Percentiles rank a stretch among this genome's conserved stretches.
Evolutionary conservation across 1,139 yeast genomes (phyloP).

Genomic region (Candida glucosophila): DNA sequence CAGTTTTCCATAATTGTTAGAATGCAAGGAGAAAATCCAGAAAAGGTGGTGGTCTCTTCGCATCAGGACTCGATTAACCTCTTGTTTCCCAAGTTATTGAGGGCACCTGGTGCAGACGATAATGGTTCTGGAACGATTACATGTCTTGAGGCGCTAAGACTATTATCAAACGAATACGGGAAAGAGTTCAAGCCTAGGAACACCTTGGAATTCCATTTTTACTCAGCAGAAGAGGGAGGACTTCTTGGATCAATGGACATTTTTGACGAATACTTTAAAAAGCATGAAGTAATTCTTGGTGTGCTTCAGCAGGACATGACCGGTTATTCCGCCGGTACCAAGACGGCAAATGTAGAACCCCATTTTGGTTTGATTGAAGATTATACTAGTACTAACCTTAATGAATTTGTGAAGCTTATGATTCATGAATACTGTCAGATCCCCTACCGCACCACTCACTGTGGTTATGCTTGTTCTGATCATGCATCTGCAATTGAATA

Average conservation of each 20-base stretch:
- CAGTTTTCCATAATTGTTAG: slow-evolving; percentile 34
- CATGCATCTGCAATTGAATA: slow-evolving; percentile 78
- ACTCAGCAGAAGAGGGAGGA: slow-evolving; percentile 94
- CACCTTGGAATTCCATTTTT: slow-evolving; percentile 86
- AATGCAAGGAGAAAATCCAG: slow-evolving; percentile 29
- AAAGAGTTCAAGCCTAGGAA: slow-evolving; percentile 50
- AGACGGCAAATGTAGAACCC: slow-evolving; percentile 50
- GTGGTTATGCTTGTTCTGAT: slow-evolving; percentile 94
- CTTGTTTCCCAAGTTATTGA: slow-evolving; percentile 55
- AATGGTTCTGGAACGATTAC: slow-evolving; percentile 88
- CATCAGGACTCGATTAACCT: slow-evolving; percentile 85
- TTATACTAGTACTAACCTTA: slow-evolving; percentile 53
- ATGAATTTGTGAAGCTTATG: slow-evolving; percentile 53
- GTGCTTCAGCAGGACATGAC: slow-evolving; percentile 97
- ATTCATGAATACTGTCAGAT: slow-evolving; percentile 56
- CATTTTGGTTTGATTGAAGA: slow-evolving; percentile 78
- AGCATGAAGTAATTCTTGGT: slow-evolving; percentile 52
- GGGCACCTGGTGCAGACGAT: slow-evolving; percentile 96
- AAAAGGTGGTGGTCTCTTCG: slow-evolving; percentile 69
- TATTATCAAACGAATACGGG: slow-evolving; percentile 32
- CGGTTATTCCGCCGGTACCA: slow-evolving; percentile 58
- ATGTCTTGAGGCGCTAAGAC: slow-evolving; percentile 63
- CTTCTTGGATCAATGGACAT: slow-evolving; percentile 79
- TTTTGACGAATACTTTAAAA: slow-evolving; percentile 44
- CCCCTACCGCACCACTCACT: slow-evolving; percentile 62